A percentile compares a stretch with the other conserved stretches of the same genome.
Evolutionary conservation across 2,329 filamentous ascomycete species (phyloP).

Genomic region (Paradendryphiella salina): DNA sequence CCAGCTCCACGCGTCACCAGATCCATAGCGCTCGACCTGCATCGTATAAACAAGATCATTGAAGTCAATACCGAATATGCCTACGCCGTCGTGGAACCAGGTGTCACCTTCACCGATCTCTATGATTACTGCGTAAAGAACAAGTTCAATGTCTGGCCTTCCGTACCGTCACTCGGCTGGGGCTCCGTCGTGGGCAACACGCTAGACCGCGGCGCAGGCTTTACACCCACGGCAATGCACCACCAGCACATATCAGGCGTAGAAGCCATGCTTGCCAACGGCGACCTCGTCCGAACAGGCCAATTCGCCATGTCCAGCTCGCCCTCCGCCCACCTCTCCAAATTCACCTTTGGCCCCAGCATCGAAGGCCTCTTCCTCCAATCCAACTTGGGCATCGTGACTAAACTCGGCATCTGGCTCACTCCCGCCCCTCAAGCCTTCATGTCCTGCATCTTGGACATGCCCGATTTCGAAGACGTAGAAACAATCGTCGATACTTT

Average conservation of each 20-base stretch:
- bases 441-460: constrained; percentile 54
- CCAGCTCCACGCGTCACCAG: constrained; percentile 45
- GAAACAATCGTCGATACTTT: constrained; percentile 53
- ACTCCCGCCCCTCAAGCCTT: constrained; percentile 49
- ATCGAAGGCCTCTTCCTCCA: constrained; percentile 56
- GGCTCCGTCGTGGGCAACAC: constrained; percentile 46
- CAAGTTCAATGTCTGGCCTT: constrained; percentile 42
- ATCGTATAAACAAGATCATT: constrained; percentile 51
- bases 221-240: constrained; percentile 46
- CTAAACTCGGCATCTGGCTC: constrained; percentile 44
- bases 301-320: constrained; percentile 51
- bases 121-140: constrained; percentile 39
- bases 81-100: constrained; percentile 52
- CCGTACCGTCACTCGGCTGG: constrained; percentile 41
- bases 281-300: constrained; percentile 40
- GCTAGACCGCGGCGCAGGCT: constrained; percentile 50
- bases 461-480: constrained; percentile 53
- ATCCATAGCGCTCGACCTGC: constrained; percentile 41
- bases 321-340: constrained; percentile 46
- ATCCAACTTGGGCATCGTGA: constrained; percentile 57
- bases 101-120: constrained; percentile 37
- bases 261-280: constrained; percentile 44
- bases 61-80: constrained; percentile 51
- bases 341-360: constrained; percentile 46
- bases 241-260: constrained; percentile 46